A percentile compares a stretch with the other conserved stretches of the same genome.
phyloP scores from a whole-genome alignment of 345 rosid genomes.

The Syzygium oleosum region DNA sequence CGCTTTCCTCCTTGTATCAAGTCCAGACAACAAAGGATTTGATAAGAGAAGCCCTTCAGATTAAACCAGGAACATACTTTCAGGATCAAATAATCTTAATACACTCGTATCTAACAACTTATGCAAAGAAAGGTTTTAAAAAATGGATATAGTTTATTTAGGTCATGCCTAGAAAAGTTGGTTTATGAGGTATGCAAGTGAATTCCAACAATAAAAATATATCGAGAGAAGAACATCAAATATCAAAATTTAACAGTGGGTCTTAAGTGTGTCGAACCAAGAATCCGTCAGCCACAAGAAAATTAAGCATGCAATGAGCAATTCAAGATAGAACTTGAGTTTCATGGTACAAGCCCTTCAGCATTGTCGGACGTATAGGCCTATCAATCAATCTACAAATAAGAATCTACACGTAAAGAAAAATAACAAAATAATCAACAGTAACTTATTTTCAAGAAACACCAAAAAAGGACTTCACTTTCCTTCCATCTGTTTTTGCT shows the following conservation, averaged over 20 bases:
- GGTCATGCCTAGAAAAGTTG: background rate
- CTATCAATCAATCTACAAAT: slow-evolving; percentile 96
- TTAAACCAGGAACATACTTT: background rate
- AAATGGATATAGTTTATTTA: background rate
- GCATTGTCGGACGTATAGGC: slow-evolving; percentile 95
- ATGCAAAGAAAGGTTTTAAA: background rate
- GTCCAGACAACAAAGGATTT: slow-evolving; percentile 2
- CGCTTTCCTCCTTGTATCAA: slow-evolving; percentile 76
- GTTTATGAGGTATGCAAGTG: background rate
- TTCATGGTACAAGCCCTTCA: slow-evolving; percentile 94
- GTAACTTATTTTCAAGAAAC: background rate
- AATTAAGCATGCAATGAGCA: background rate
- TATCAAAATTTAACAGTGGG: background rate
- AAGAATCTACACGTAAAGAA: slow-evolving; percentile 49
- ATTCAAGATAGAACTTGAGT: slow-evolving; percentile 88
- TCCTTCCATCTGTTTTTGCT: background rate
- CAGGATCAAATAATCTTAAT: background rate
- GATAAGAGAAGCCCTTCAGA: background rate
- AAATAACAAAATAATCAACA: background rate
- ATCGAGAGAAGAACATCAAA: background rate
- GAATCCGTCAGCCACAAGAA: background rate
- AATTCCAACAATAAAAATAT: background rate
- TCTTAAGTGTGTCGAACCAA: background rate
- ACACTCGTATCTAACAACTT: background rate
- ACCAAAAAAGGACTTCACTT: background rate